Conservation (phyloP, 768 basidiomycete genomes). For the Naematelia encephala region DNA sequence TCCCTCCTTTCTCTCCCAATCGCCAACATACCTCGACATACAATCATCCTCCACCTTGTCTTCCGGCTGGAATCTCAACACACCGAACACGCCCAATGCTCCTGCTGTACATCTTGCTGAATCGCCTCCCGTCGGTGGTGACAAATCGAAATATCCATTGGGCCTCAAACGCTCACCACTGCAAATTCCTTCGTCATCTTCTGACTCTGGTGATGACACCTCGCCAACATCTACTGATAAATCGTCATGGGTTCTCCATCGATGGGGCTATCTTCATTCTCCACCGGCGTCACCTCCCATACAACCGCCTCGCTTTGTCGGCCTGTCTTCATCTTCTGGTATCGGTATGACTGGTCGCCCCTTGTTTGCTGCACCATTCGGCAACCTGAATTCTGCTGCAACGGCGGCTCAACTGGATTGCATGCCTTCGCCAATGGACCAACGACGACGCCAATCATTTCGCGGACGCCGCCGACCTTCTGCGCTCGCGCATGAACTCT, state of each 20-base stretch:
- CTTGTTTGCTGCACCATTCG: constrained; percentile 35
- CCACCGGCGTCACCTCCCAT: constrained; percentile 35
- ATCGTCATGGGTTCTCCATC: neutral
- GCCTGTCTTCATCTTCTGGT: constrained; percentile 3
- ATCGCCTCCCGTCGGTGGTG: neutral
- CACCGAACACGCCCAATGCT: neutral
- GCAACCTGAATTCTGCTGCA: constrained; percentile 26
- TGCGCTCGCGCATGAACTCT: constrained; percentile 9
- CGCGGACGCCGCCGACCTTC: constrained; percentile 12
- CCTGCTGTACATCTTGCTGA: neutral
- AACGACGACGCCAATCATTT: constrained; percentile 7
- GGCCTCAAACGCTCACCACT: neutral
- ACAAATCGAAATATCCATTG: neutral
- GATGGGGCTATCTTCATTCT: neutral
- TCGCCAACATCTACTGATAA: neutral
- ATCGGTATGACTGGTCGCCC: constrained; percentile 11
- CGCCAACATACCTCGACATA: constrained; percentile 13
- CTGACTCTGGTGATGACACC: neutral
- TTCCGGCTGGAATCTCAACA: neutral
- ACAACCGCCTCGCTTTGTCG: constrained; percentile 26
- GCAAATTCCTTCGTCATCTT: neutral
- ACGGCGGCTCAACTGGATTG: constrained; percentile 1
- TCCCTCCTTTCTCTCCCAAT: constrained; percentile 25
- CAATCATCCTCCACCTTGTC: constrained; percentile 7
- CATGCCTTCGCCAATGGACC: constrained; percentile 14